Percentiles rank a stretch among this genome's conserved stretches.
phyloP scores from a whole-genome alignment of 768 basidiomycete species.

The Lactifluus volemus region DNA sequence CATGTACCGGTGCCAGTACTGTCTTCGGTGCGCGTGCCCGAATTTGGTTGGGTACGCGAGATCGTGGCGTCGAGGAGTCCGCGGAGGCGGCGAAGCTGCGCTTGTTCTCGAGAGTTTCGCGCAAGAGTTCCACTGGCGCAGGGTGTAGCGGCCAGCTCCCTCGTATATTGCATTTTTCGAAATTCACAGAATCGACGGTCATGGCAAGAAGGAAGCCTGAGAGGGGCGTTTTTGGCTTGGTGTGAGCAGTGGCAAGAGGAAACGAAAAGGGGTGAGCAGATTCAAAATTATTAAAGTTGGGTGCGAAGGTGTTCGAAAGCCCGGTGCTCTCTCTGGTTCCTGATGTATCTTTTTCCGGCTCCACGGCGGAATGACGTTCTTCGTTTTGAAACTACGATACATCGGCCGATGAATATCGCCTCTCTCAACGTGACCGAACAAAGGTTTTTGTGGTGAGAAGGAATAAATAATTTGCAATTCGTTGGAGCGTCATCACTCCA shows the following conservation, averaged over 20 bases:
- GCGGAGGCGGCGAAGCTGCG: not conserved
- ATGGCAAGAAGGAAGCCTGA: not conserved
- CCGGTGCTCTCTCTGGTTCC: no score
- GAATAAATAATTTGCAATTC: no score
- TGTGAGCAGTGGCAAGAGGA: not conserved
- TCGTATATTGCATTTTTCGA: slow-evolving; percentile 29
- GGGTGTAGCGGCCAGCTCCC: slow-evolving; percentile 34
- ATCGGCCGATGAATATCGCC: no score
- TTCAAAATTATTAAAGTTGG: no score
- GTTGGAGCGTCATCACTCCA: not conserved
- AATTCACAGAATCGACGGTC: slow-evolving; percentile 22
- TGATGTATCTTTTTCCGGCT: not conserved
- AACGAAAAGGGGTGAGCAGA: not conserved
- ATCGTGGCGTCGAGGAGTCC: not conserved
- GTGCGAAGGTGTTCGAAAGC: no score
- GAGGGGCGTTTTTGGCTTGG: no score
- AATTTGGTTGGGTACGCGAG: not conserved
- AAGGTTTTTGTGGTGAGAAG: no score
- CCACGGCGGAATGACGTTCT: not conserved
- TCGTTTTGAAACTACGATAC: no score
- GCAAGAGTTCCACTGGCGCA: slow-evolving; percentile 31
- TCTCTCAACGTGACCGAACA: no score
- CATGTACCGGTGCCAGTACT: not conserved
- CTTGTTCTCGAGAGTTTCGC: slow-evolving; percentile 22
- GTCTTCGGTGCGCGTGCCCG: not conserved